These are phyloP conservation scores for Neofusicoccum sp. DNA, from an alignment of 2,329 filamentous ascomycete species.

Conservation along the genomic window DNA sequence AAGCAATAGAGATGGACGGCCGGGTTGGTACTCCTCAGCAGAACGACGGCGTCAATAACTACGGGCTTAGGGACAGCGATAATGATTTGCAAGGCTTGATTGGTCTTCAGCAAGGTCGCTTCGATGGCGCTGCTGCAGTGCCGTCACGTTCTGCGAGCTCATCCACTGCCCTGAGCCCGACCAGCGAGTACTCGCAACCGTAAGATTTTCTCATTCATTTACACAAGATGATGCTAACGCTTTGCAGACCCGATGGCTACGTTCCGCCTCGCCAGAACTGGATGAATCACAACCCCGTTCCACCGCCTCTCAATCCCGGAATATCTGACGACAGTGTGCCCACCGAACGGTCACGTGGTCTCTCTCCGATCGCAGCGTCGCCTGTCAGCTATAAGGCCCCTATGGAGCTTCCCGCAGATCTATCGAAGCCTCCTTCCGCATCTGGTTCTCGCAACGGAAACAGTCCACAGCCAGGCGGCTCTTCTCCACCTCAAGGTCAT, in stretches of 20 bases:
- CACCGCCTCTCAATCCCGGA: slow-evolving; percentile 17
- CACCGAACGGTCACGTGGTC: slow-evolving; percentile 27
- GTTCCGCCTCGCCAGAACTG: slow-evolving; percentile 49
- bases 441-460: slow-evolving; percentile 3
- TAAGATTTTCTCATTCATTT: slow-evolving; percentile 48
- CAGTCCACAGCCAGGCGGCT: background rate
- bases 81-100: slow-evolving; percentile 73
- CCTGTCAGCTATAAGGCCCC: slow-evolving; percentile 23
- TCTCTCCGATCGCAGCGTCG: slow-evolving; percentile 41
- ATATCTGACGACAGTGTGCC: slow-evolving; percentile 2
- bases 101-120: slow-evolving; percentile 59
- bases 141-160: slow-evolving; percentile 32
- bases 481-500: slow-evolving; percentile 19
- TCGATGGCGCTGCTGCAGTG: slow-evolving; percentile 27
- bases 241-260: slow-evolving; percentile 35
- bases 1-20: slow-evolving; percentile 79
- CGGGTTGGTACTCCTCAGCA: slow-evolving; percentile 35
- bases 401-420: slow-evolving; percentile 33
- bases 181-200: slow-evolving; percentile 54
- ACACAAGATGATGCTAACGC: slow-evolving; percentile 17
- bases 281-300: slow-evolving; percentile 23
- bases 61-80: slow-evolving; percentile 60
- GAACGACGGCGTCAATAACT: slow-evolving; percentile 26
- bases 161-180: slow-evolving; percentile 61
- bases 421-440: slow-evolving; percentile 25